phyloP scores from a whole-genome alignment of 2,329 filamentous ascomycete species.

The Trematosphaeria pertusa region DNA sequence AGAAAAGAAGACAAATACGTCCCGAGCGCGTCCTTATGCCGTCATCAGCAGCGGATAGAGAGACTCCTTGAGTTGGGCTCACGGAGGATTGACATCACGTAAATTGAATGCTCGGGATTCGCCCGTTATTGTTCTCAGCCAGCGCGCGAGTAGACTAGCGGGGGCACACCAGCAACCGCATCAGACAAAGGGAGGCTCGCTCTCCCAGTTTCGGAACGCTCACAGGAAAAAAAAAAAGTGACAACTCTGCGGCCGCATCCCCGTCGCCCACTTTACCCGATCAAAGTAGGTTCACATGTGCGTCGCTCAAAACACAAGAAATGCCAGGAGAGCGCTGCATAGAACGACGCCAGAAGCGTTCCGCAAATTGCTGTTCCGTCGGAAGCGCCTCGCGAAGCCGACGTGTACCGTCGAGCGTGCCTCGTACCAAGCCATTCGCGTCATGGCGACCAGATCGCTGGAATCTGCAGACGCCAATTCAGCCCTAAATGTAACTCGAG shows the following conservation, averaged over 20 bases:
- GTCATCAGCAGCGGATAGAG: slow-evolving; percentile 24
- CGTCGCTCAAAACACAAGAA: neutral
- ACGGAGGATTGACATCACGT: slow-evolving; percentile 24
- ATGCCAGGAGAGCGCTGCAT: no score
- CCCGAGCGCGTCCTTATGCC: slow-evolving; percentile 22
- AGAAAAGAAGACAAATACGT: slow-evolving; percentile 15
- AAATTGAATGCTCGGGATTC: slow-evolving; percentile 25
- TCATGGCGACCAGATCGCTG: slow-evolving; percentile 14
- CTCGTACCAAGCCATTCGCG: slow-evolving; percentile 8
- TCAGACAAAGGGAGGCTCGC: neutral
- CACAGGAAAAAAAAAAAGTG: neutral
- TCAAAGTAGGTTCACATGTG: slow-evolving; percentile 10
- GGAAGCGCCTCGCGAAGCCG: neutral
- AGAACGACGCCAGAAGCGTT: slow-evolving; percentile 22
- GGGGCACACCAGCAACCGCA: slow-evolving; percentile 1
- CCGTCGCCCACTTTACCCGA: slow-evolving; percentile 10
- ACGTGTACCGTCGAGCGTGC: neutral
- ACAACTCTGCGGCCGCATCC: neutral
- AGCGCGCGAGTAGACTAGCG: slow-evolving; percentile 3
- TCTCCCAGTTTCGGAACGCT: no score
- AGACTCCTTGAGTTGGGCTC: slow-evolving; percentile 18
- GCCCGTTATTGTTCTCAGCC: slow-evolving; percentile 5
- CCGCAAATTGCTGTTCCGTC: slow-evolving; percentile 1
- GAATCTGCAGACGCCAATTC: slow-evolving; percentile 9
- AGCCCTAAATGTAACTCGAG: slow-evolving; percentile 9